Base-by-base conservation (phyloP, 2,329 filamentous ascomycete genomes). In the Aspergillus niger region DNA sequence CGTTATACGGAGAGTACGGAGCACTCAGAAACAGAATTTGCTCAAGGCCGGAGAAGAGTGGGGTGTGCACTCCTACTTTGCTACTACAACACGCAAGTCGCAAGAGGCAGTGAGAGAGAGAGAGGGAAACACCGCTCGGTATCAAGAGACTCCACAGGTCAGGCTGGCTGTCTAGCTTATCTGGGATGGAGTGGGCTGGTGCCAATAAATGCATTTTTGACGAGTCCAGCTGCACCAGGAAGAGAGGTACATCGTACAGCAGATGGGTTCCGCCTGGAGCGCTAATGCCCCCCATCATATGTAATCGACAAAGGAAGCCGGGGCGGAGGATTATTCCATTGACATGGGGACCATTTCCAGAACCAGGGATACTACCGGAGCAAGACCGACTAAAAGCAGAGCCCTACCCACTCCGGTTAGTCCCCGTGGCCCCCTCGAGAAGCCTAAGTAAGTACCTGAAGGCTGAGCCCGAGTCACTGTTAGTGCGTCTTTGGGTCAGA, bases 221-320 rank as follows among this genome's bases (percentile, higher is more conserved):
- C 63, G 36, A 63, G 63, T 62, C 59, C 52, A 61, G 26, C 52
- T 55, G 58, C 58, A 56, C 49, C 58, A 51, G 50, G 26, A 50
- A 36, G 32, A 36, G 49, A 50, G 55, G 17, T 26, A 41, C 57
- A 50, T 47, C 47, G 17, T 26, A 41, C 57, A 50, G 51, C 47
- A 55, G 52, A 58, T 62, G 52, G 58, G 47, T 50, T 62, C 50
- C 51, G 57, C 55, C 49, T 52, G 22, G 20, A 59, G 32, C n/a
- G 15, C 17, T n/a, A 38, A 30, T 22, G 39, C 26, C 20, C n/a
- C 32, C 39, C 52, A 43, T 51, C 51, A 39, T 38, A 51, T 50
- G 47, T 24, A 49, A 36, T 58, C 47, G 32, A 53, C 22, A 41
- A 52, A 26, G 22, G 39, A 43, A 28, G 15, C 13, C 22, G 41